A percentile compares a stretch with the other conserved stretches of the same genome.
Conservation (phyloP, 2,329 filamentous ascomycete genomes). For the Botrytis aclada region DNA sequence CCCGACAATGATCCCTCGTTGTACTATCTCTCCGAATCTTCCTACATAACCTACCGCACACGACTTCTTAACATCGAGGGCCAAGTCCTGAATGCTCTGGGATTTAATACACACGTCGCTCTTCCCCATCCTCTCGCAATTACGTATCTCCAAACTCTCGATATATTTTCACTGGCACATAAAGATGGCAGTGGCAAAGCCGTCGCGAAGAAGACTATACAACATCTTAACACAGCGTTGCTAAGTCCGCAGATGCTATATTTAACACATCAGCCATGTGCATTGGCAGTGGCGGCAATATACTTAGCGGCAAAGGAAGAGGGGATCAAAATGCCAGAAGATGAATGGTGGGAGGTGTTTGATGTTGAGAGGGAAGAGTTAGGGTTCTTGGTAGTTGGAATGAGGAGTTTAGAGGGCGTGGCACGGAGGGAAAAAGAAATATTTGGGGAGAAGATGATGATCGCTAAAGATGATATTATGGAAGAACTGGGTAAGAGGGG, state of each 20-base stretch:
- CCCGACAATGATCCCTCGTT: constrained; percentile 44
- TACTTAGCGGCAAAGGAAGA: constrained; percentile 83
- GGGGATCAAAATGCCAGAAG: constrained; percentile 73
- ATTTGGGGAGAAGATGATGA: constrained; percentile 31
- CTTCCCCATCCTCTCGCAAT: constrained; percentile 83
- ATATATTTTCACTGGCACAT: constrained; percentile 49
- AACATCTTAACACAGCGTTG: constrained; percentile 81
- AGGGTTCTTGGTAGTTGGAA: constrained; percentile 83
- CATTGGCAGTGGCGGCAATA: constrained; percentile 81
- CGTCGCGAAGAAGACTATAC: constrained; percentile 64
- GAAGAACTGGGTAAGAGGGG: constrained; percentile 18
- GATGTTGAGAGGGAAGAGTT: constrained; percentile 93
- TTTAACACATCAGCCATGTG: constrained; percentile 84
- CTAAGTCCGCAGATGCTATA: constrained; percentile 87
- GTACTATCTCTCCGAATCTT: constrained; percentile 71
- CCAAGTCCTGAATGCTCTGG: constrained; percentile 69
- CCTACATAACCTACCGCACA: constrained; percentile 63
- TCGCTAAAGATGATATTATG: constrained; percentile 29
- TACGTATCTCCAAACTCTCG: constrained; percentile 88
- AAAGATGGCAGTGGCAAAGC: constrained; percentile 43
- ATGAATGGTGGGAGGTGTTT: constrained; percentile 97
- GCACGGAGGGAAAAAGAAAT: constrained; percentile 27
- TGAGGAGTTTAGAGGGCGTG: constrained; percentile 72
- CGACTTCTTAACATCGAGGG: constrained; percentile 72
- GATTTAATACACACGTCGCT: constrained; percentile 80